These are phyloP conservation scores for Exophiala sp. DNA, from an alignment of 2,329 filamentous ascomycete species.

Conservation along the genomic window DNA sequence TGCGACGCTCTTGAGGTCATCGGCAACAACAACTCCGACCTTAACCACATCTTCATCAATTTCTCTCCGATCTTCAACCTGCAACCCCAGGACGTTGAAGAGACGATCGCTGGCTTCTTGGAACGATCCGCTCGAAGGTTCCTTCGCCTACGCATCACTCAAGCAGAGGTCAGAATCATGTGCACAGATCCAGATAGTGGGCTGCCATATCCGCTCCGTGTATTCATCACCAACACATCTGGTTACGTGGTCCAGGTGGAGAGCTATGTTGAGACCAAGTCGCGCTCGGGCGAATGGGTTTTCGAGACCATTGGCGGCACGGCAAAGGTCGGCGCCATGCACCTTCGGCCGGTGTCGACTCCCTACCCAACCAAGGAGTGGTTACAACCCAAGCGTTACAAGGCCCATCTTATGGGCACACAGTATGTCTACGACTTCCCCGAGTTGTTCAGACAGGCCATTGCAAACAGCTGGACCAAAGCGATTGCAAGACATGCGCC, in stretches of 20 bases:
- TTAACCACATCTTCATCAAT: conserved; percentile 99
- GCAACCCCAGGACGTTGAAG: conserved; percentile 81
- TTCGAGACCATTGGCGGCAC: conserved; percentile 97
- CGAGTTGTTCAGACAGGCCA: conserved; percentile 95
- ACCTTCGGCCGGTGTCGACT: conserved; percentile 82
- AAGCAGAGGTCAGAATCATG: conserved; percentile 96
- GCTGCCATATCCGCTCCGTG: conserved; percentile 83
- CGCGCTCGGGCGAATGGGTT: conserved; percentile 95
- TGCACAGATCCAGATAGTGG: conserved; percentile 87
- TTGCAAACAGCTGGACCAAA: conserved; percentile 89
- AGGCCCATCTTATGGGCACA: conserved; percentile 97
- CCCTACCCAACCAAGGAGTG: conserved; percentile 98
- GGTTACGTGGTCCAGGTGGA: conserved; percentile 97
- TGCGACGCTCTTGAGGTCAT: conserved; percentile 97
- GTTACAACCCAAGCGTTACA: conserved; percentile 98
- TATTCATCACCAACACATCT: conserved; percentile 96
- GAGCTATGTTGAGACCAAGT: conserved; percentile 96
- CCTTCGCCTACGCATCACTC: conserved; percentile 94
- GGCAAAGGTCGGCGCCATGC: conserved; percentile 92
- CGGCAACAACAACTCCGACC: conserved; percentile 97
- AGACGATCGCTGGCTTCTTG: conserved; percentile 89
- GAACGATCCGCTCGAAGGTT: conserved; percentile 92
- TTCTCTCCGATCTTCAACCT: conserved; percentile 96
- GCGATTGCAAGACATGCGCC: conserved; percentile 69
- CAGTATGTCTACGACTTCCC: conserved; percentile 99